phyloP scores from a whole-genome alignment of 768 basidiomycete genomes.

The Phaffia australis region DNA sequence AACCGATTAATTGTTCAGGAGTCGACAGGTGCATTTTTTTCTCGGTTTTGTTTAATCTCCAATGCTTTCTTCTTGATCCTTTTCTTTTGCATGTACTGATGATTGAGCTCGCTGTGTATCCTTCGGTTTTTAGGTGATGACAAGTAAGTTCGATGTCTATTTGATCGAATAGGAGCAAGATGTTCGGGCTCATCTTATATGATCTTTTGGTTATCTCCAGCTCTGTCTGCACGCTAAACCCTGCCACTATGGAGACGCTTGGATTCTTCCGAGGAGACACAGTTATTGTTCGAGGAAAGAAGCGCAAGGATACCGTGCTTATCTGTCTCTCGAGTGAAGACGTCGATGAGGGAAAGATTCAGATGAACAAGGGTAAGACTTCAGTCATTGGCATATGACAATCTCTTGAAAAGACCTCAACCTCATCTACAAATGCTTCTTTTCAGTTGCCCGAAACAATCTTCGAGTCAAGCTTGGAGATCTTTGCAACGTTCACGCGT shows the following conservation, averaged over 20 bases:
- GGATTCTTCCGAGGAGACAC: constrained; percentile 95
- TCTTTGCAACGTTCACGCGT: constrained; percentile 88
- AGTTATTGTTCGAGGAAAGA: constrained; percentile 89
- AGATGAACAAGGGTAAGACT: constrained; percentile 72
- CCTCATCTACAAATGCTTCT: neutral
- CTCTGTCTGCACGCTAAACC: constrained; percentile 83
- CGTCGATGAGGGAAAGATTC: constrained; percentile 95
- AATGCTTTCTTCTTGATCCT: too few relatives aligned
- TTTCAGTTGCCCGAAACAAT: constrained; percentile 88
- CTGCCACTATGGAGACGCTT: constrained; percentile 88
- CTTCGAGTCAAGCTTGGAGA: constrained; percentile 94
- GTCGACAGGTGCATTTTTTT: constrained; percentile 4
- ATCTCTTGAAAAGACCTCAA: neutral
- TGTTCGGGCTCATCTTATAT: neutral
- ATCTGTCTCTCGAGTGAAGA: constrained; percentile 93
- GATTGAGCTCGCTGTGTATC: constrained; percentile 44
- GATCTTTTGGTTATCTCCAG: constrained; percentile 10
- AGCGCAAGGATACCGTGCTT: constrained; percentile 91
- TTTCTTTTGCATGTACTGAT: too few relatives aligned
- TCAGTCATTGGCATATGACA: neutral
- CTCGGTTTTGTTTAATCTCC: neutral
- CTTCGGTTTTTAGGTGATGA: constrained; percentile 51
- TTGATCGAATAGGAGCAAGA: neutral
- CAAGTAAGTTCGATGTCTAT: constrained; percentile 62
- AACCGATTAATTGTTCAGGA: constrained; percentile 98